Evolutionary conservation across 2,329 filamentous ascomycete species (phyloP).

Genomic region (Ascochyta fabae): DNA sequence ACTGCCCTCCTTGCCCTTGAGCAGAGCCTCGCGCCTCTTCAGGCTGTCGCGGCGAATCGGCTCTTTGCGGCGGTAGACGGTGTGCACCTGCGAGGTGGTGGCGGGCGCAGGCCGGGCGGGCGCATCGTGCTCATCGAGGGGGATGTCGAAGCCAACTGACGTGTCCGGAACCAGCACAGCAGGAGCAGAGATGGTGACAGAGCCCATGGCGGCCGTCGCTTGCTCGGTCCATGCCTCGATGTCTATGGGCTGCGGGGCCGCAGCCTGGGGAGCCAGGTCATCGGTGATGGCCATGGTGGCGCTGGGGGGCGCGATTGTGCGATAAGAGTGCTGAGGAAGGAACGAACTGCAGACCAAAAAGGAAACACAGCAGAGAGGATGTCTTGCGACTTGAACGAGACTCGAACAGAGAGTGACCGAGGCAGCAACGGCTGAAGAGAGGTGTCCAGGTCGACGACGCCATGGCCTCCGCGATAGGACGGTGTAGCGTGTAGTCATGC

Average conservation of each 20-base stretch:
- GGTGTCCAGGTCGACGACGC: constrained; percentile 22
- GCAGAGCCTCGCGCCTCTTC: constrained; percentile 73
- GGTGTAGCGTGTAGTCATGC: constrained; percentile 21
- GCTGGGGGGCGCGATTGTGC: constrained; percentile 11
- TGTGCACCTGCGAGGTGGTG: constrained; percentile 51
- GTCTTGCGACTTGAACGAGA: background rate
- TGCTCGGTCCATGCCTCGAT: constrained; percentile 59
- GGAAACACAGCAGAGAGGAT: background rate
- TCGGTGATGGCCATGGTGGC: constrained; percentile 44
- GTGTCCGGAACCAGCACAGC: constrained; percentile 56
- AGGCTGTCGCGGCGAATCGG: constrained; percentile 66
- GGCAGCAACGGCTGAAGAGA: constrained; percentile 9
- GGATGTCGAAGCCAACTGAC: constrained; percentile 72
- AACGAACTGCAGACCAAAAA: background rate
- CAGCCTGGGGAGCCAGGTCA: constrained; percentile 32
- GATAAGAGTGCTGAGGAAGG: constrained; percentile 2
- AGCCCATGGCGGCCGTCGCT: constrained; percentile 51
- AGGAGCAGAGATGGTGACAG: constrained; percentile 49
- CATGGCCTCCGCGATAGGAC: constrained; percentile 30
- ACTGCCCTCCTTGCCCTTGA: constrained; percentile 91
- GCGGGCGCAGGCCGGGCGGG: constrained; percentile 38
- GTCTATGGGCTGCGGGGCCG: constrained; percentile 43
- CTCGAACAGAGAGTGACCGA: constrained; percentile 3
- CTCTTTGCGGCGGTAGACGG: constrained; percentile 60
- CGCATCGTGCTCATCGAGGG: constrained; percentile 67